Base-by-base conservation (phyloP, 2,329 filamentous ascomycete genomes). In the Epichloe uncinata region DNA sequence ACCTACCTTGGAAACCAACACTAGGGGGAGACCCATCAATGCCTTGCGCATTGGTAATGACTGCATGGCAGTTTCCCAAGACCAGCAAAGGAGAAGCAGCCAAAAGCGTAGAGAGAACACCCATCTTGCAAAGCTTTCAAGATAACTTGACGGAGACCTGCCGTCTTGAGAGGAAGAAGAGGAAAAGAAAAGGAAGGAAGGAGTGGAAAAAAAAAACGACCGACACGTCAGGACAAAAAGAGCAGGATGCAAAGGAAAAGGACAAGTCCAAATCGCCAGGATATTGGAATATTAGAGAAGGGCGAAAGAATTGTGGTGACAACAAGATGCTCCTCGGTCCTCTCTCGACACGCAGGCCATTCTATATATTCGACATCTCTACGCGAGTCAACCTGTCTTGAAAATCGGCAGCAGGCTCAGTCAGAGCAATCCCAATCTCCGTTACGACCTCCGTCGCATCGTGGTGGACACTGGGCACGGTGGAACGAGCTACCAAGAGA, bases 1-100 rank as follows among this genome's bases (percentile, higher is more conserved):
- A 11, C 45, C n/a, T 41, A 71, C 73, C 71, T 61, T 71, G 63
- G 63, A 75, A 75, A n/a, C 72, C 74, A 44, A 74, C 62, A 52
- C 71, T 73, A 11, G 66, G 56, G 16, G 73, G 72, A 0, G 72
- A 73, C 2, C 70, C 71, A 0, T 61, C 37, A n/a, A 66, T 55
- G 46, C 74, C 73, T 51, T 74, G 69, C 12, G 70, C 74, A 33
- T 58, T 63, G 42, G 75, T 60, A 52, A 77, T 71, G 34, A 73
- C 71, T 30, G 67, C 69, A 55, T 77, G 74, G 30, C 64, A 47
- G 45, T 33, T 43, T 30, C 37, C 38, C 37, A 47, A 12, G 54
- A 30, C 33, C 11, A 45, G 34, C 16, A 45, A 37, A 15, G 30
- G 33, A 18, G 30, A 34, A n/a, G 13, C 42, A 13, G 30, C 20